Conservation (phyloP, 78 protist species). For the Emiliania huxleyi region DNA sequence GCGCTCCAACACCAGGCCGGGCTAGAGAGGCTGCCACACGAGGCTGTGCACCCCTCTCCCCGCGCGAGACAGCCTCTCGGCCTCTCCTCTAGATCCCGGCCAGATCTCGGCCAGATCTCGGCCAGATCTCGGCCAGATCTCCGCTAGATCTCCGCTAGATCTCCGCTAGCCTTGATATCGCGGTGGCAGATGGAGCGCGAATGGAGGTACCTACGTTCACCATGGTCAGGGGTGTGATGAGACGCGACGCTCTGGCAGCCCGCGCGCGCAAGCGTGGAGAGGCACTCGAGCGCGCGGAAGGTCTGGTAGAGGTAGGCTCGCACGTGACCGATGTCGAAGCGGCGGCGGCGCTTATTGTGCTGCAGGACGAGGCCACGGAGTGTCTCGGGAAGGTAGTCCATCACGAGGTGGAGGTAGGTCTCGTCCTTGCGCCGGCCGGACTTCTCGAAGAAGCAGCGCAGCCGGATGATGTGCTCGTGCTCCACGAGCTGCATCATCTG, state of each 20-base stretch:
- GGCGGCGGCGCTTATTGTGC: constrained; percentile 67
- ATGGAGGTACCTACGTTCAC: too few relatives aligned
- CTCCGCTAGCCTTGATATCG: too few relatives aligned
- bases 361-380: constrained; percentile 78
- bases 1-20: too few relatives aligned
- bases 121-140: too few relatives aligned
- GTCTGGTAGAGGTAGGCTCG: constrained; percentile 86
- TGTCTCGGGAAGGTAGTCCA: constrained; percentile 98
- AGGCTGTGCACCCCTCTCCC: too few relatives aligned
- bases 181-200: constrained; percentile 80
- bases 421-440: constrained; percentile 18
- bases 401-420: constrained; percentile 92
- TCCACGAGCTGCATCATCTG: constrained; percentile 89
- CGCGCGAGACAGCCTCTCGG: too few relatives aligned
- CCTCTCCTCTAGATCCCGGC: too few relatives aligned
- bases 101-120: too few relatives aligned
- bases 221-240: constrained; percentile 57
- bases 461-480: constrained; percentile 89
- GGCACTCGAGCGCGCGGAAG: constrained; percentile 84
- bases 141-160: too few relatives aligned
- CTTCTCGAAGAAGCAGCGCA: constrained; percentile 84
- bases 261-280: constrained; percentile 63
- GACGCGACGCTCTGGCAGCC: constrained; percentile 89
- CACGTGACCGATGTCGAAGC: constrained; percentile 81
- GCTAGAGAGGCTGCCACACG: too few relatives aligned